Conservation (phyloP, 2,329 filamentous ascomycete genomes). For the Paecilomyces niveus region DNA sequence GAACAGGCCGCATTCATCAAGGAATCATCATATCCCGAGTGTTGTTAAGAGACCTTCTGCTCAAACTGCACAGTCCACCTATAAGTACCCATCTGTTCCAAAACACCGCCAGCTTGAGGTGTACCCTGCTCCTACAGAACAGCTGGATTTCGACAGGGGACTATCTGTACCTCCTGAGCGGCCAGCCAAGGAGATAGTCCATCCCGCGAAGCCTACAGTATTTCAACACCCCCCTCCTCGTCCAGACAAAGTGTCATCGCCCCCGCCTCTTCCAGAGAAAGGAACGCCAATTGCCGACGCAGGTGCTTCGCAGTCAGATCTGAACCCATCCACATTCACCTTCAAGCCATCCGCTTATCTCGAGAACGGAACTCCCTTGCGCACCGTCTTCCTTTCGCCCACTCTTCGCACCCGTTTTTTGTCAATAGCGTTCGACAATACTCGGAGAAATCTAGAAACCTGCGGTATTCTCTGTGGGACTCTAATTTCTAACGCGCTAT, state of each 20-base stretch:
- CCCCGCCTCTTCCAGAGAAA: conserved; percentile 20
- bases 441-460: conserved; percentile 75
- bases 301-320: conserved; percentile 17
- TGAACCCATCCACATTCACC: conserved; percentile 54
- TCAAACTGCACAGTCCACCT: conserved; percentile 16
- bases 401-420: conserved; percentile 70
- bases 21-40: conserved; percentile 4
- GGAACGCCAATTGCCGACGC: conserved; percentile 8
- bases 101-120: conserved; percentile 23
- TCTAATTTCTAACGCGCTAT: conserved; percentile 84
- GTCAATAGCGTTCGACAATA: conserved; percentile 67
- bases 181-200: conserved; percentile 32
- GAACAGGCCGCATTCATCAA: conserved; percentile 3
- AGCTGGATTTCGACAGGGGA: conserved; percentile 8
- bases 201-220: conserved; percentile 7
- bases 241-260: conserved; percentile 18
- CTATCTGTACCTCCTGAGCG: conserved; percentile 24
- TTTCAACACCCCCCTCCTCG: conserved; percentile 17
- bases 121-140: conserved; percentile 11
- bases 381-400: conserved; percentile 78
- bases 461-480: conserved; percentile 92
- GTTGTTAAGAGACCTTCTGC: conserved; percentile 7
- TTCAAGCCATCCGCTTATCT: conserved; percentile 82
- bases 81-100: conserved; percentile 39
- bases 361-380: conserved; percentile 79